A percentile compares a stretch with the other conserved stretches of the same genome.
phyloP scores from a whole-genome alignment of 495 filamentous ascomycete genomes.

The Trichoderma erinaceum region DNA sequence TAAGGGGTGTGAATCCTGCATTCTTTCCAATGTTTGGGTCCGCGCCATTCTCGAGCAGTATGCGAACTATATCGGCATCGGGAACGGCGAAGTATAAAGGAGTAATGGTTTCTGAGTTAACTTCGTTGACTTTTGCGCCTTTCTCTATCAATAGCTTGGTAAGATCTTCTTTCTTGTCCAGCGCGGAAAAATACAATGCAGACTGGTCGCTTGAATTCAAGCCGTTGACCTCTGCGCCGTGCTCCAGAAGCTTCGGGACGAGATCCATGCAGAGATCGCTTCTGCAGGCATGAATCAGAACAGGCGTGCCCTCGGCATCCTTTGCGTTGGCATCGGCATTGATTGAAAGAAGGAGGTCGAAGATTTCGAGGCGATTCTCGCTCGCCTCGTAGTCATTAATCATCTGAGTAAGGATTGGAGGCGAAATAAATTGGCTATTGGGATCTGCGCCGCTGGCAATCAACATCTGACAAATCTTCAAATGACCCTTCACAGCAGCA shows the following conservation, averaged over 20 bases:
- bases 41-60: slow-evolving; percentile 16
- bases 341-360: background rate
- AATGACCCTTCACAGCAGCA: slow-evolving; percentile 3
- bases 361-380: background rate
- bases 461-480: background rate
- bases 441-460: slow-evolving; percentile 4
- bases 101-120: background rate
- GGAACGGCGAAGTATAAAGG: slow-evolving; percentile 1
- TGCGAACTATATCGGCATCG: slow-evolving; percentile 1
- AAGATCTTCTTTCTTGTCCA: background rate
- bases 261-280: background rate
- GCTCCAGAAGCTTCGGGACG: background rate
- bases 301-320: background rate
- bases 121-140: background rate
- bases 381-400: background rate
- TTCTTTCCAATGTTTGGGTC: slow-evolving; percentile 14
- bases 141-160: background rate
- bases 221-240: background rate
- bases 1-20: background rate
- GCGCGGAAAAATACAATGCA: background rate
- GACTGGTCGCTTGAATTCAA: background rate
- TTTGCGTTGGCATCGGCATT: slow-evolving; percentile 4
- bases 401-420: slow-evolving; percentile 1
- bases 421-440: background rate
- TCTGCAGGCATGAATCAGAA: background rate